Percentiles rank a stretch among this genome's conserved stretches.
phyloP scores from a whole-genome alignment of 1,284 basidiomycete species.

The Pyrrhoderma lamaoense region DNA sequence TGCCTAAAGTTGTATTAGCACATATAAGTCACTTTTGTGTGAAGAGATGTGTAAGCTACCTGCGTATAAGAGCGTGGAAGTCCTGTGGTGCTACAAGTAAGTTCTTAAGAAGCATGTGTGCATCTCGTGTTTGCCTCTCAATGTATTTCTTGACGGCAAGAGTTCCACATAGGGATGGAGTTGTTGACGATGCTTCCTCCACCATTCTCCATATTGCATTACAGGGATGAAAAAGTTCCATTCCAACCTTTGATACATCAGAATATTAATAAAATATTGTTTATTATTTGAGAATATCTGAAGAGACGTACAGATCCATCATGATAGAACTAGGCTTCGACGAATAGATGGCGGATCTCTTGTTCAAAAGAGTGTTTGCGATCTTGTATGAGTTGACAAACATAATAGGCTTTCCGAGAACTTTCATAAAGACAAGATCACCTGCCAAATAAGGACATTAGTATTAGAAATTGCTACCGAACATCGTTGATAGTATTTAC shows the following conservation, averaged over 20 bases:
- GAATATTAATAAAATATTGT: neutral
- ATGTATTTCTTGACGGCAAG: constrained; percentile 13
- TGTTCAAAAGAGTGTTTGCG: constrained; percentile 56
- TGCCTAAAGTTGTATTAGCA: constrained; percentile 23
- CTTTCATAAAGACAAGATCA: constrained; percentile 41
- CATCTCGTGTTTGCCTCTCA: constrained; percentile 1
- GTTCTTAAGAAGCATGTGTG: constrained; percentile 25
- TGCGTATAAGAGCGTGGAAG: constrained; percentile 27
- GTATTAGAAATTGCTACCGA: too few species aligned
- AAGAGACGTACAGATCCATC: constrained; percentile 36
- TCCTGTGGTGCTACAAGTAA: constrained; percentile 28
- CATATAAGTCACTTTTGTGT: neutral
- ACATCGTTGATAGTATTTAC: constrained; percentile 8
- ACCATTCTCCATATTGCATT: constrained; percentile 23
- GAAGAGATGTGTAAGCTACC: constrained; percentile 25
- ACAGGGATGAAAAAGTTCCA: constrained; percentile 12
- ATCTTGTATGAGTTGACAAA: constrained; percentile 49
- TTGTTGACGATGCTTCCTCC: constrained; percentile 22
- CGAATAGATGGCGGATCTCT: constrained; percentile 59
- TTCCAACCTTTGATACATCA: too few species aligned
- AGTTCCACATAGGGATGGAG: constrained; percentile 24
- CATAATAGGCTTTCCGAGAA: constrained; percentile 31
- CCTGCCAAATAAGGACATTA: constrained; percentile 28
- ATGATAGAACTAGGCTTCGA: constrained; percentile 47
- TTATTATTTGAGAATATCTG: neutral